phyloP scores from a whole-genome alignment of 768 basidiomycete species.

The Suillus plorans region DNA sequence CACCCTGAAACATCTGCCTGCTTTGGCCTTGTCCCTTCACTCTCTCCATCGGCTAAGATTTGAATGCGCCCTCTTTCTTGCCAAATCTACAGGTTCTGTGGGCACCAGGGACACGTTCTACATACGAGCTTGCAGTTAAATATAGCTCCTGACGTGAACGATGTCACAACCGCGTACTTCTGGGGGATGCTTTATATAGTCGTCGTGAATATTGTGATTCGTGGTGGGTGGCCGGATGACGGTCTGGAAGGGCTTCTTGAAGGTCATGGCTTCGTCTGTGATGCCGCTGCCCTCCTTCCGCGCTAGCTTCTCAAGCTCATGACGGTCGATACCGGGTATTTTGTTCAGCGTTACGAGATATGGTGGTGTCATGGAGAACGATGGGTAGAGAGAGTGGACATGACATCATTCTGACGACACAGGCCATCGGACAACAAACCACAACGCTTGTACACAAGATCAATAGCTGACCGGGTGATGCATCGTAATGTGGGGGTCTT shows the following conservation, averaged over 20 bases:
- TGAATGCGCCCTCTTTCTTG: slow-evolving; percentile 23
- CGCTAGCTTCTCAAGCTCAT: slow-evolving; percentile 13
- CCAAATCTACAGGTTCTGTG: slow-evolving; percentile 11
- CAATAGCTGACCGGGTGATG: no score
- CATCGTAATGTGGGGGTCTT: not conserved
- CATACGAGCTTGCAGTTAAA: not conserved
- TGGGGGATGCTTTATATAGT: slow-evolving; percentile 31
- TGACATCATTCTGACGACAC: slow-evolving; percentile 4
- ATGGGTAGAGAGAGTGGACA: not conserved
- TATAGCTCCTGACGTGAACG: not conserved
- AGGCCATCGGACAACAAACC: not conserved
- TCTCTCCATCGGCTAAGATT: slow-evolving; percentile 10
- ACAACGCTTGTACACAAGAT: not conserved
- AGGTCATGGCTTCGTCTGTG: slow-evolving; percentile 17
- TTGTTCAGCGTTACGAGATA: slow-evolving; percentile 1
- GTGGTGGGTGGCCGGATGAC: slow-evolving; percentile 24
- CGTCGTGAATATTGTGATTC: slow-evolving; percentile 35
- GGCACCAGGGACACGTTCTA: slow-evolving; percentile 18
- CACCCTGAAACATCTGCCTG: slow-evolving; percentile 17
- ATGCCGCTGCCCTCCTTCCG: slow-evolving; percentile 7
- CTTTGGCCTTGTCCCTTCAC: slow-evolving; percentile 16
- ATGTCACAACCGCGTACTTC: slow-evolving; percentile 17
- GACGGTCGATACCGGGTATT: slow-evolving; percentile 6
- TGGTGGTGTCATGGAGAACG: not conserved
- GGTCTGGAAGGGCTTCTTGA: slow-evolving; percentile 30